Evolutionary conservation across 2,329 filamentous ascomycete genomes (phyloP).

Genomic region (Hypoxylon sp.): DNA sequence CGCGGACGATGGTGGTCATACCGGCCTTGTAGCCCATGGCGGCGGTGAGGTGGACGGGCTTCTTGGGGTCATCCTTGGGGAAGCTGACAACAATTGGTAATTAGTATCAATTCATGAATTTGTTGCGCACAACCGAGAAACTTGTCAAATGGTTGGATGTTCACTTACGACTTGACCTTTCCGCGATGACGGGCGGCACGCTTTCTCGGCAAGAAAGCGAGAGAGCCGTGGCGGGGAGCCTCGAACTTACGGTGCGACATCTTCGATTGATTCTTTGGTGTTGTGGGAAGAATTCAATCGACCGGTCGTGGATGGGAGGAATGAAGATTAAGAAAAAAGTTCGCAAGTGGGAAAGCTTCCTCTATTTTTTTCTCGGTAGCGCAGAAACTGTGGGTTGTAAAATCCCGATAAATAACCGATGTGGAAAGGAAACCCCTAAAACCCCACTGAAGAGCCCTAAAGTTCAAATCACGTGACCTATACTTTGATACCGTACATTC

Average conservation of each 20-base stretch:
- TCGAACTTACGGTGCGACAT: slow-evolving; percentile 74
- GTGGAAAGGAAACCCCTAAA: slow-evolving; percentile 9
- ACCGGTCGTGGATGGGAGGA: slow-evolving; percentile 49
- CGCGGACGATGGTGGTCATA: slow-evolving; percentile 99
- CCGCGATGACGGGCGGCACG: slow-evolving; percentile 93
- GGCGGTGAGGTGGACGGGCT: slow-evolving; percentile 98
- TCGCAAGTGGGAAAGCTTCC: slow-evolving; percentile 46
- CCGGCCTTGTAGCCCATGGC: slow-evolving; percentile 99
- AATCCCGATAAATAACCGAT: slow-evolving; percentile 51
- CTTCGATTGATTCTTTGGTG: slow-evolving; percentile 55
- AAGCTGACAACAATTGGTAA: slow-evolving; percentile 73
- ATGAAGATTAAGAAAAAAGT: slow-evolving; percentile 49
- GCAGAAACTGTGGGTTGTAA: slow-evolving; percentile 45
- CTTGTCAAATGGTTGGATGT: slow-evolving; percentile 17
- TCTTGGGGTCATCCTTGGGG: slow-evolving; percentile 99
- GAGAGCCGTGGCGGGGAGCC: slow-evolving; percentile 95
- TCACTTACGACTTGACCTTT: slow-evolving; percentile 96
- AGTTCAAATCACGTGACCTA: slow-evolving; percentile 28
- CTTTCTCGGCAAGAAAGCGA: slow-evolving; percentile 92
- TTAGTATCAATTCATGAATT: slow-evolving; percentile 46
- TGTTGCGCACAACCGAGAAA: slow-evolving; percentile 3
- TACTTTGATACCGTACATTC: background rate
- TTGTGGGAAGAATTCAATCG: slow-evolving; percentile 55
- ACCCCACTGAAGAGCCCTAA: slow-evolving; percentile 44
- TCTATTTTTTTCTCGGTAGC: slow-evolving; percentile 44